These are phyloP conservation scores for Calonectria multiphialidica DNA, from an alignment of 2,329 filamentous ascomycete genomes.

Conservation along the genomic window DNA sequence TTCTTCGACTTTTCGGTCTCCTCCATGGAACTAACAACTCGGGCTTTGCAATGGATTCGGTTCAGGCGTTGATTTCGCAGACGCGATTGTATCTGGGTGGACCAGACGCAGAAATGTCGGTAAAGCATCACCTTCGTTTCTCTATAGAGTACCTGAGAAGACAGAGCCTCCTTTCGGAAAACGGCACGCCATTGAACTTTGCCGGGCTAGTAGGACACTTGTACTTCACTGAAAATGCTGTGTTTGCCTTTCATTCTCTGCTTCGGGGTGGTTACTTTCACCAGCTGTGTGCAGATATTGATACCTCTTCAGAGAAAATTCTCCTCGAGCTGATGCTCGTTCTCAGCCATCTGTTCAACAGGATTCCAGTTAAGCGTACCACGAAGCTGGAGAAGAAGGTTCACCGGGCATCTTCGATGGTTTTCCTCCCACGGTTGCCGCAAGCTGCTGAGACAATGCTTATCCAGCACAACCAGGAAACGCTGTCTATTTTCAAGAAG, in stretches of 20 bases:
- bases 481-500: slow-evolving; percentile 72
- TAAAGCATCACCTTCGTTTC: slow-evolving; percentile 82
- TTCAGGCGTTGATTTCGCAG: slow-evolving; percentile 77
- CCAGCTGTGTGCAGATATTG: slow-evolving; percentile 69
- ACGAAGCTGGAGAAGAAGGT: slow-evolving; percentile 61
- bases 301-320: slow-evolving; percentile 60
- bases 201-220: slow-evolving; percentile 77
- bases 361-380: slow-evolving; percentile 61
- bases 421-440: slow-evolving; percentile 75
- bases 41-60: slow-evolving; percentile 69
- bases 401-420: slow-evolving; percentile 70
- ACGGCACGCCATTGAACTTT: slow-evolving; percentile 78
- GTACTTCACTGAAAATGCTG: slow-evolving; percentile 81
- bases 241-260: slow-evolving; percentile 82
- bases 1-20: slow-evolving; percentile 76
- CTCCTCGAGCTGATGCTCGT: slow-evolving; percentile 75
- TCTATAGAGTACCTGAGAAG: slow-evolving; percentile 83
- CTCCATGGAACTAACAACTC: slow-evolving; percentile 75
- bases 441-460: slow-evolving; percentile 67
- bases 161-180: slow-evolving; percentile 72
- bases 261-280: slow-evolving; percentile 78
- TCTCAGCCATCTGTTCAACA: slow-evolving; percentile 78
- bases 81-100: slow-evolving; percentile 79
- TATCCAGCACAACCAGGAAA: slow-evolving; percentile 72
- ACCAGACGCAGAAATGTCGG: slow-evolving; percentile 73